Percentiles rank a stretch among this genome's conserved stretches.
phyloP scores from a whole-genome alignment of 2,329 filamentous ascomycete genomes.

The Akanthomyces dipterigenus region DNA sequence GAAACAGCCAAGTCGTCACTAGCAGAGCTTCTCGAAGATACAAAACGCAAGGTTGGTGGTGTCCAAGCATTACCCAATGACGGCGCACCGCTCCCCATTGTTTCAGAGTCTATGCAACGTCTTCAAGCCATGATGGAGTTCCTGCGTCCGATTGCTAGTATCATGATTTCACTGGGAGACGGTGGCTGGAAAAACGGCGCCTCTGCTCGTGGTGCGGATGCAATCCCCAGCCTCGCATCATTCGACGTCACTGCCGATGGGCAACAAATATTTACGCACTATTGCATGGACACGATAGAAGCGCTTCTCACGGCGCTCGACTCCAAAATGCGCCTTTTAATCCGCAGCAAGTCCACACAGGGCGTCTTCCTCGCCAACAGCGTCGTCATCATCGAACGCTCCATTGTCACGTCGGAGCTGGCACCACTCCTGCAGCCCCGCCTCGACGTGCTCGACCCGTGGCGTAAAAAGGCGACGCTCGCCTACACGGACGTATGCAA shows the following conservation, averaged over 20 bases:
- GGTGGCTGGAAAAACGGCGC: slow-evolving; percentile 69
- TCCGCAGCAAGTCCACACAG: slow-evolving; percentile 71
- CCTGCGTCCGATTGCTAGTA: slow-evolving; percentile 75
- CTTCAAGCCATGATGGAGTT: slow-evolving; percentile 84
- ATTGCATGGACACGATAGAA: slow-evolving; percentile 84
- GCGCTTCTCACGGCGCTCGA: slow-evolving; percentile 69
- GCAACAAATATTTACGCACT: slow-evolving; percentile 79
- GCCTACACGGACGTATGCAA: slow-evolving; percentile 84
- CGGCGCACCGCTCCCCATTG: slow-evolving; percentile 69
- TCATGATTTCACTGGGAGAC: slow-evolving; percentile 87
- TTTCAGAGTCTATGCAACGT: slow-evolving; percentile 77
- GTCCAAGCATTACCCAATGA: slow-evolving; percentile 68
- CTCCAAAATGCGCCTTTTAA: slow-evolving; percentile 61
- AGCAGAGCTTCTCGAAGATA: slow-evolving; percentile 76
- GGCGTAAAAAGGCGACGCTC: slow-evolving; percentile 78
- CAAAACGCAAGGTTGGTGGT: slow-evolving; percentile 58
- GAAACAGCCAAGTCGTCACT: slow-evolving; percentile 88
- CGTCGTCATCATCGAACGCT: slow-evolving; percentile 74
- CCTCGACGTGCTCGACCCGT: slow-evolving; percentile 64
- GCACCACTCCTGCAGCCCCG: slow-evolving; percentile 61
- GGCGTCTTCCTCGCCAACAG: slow-evolving; percentile 92
- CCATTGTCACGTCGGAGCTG: slow-evolving; percentile 76
- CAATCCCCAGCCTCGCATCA: slow-evolving; percentile 63
- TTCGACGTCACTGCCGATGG: slow-evolving; percentile 89
- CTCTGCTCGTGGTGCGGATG: slow-evolving; percentile 52